phyloP scores from a whole-genome alignment of 768 basidiomycete species.

The Mycena indigotica region DNA sequence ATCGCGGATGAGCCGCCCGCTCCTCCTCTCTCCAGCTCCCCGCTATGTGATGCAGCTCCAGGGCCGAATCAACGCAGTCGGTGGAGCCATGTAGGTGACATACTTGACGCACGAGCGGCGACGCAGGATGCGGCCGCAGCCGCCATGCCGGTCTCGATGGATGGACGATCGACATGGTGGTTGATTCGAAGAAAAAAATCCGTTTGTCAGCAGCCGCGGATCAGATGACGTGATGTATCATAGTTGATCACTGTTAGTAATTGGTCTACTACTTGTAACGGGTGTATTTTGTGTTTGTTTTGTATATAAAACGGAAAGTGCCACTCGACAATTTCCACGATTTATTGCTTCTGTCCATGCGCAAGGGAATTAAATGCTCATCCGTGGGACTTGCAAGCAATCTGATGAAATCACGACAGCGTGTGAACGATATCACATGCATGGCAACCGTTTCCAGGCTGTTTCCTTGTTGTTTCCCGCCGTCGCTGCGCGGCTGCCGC shows the following conservation, averaged over 20 bases:
- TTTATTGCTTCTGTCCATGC: too few species aligned
- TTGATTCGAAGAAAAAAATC: not conserved
- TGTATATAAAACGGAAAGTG: too few species aligned
- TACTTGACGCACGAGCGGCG: not conserved
- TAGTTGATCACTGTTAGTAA: not conserved
- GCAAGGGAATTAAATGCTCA: too few species aligned
- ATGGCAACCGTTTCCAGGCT: too few species aligned
- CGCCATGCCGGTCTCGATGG: constrained; percentile 5
- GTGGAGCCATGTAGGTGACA: constrained; percentile 1
- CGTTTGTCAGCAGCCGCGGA: not conserved
- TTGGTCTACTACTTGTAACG: too few species aligned
- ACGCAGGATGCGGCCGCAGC: constrained; percentile 13
- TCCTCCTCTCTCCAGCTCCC: constrained; percentile 13
- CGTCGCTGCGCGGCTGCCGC: too few species aligned
- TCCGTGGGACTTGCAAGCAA: too few species aligned
- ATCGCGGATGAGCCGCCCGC: constrained; percentile 13
- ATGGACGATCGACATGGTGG: constrained; percentile 1
- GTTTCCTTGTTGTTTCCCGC: too few species aligned
- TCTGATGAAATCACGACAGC: too few species aligned
- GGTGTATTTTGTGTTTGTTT: too few species aligned
- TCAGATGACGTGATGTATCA: not conserved
- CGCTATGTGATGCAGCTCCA: constrained; percentile 4
- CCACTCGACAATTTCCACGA: too few species aligned
- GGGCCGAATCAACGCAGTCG: not conserved
- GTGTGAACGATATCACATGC: too few species aligned